These are phyloP conservation scores for Tympanopsis confertula DNA, from an alignment of 2,329 filamentous ascomycete genomes.

Conservation along the genomic window DNA sequence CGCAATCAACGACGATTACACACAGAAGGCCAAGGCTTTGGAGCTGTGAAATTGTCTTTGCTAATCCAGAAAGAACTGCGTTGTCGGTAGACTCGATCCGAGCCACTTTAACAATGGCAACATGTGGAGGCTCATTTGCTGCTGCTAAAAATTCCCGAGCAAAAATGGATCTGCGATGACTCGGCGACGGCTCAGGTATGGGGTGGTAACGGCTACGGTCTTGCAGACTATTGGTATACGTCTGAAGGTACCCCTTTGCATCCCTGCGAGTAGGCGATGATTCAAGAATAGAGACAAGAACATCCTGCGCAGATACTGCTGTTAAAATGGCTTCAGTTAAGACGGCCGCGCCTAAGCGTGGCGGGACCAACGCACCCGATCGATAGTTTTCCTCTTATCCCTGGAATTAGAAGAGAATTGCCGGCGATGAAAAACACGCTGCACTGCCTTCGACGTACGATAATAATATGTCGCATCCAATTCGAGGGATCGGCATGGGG, in stretches of 20 bases:
- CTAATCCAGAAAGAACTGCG: conserved; percentile 60
- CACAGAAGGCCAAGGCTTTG: conserved; percentile 70
- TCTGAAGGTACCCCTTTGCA: conserved; percentile 80
- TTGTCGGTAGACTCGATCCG: conserved; percentile 62
- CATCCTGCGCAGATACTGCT: conserved; percentile 57
- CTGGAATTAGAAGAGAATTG: too few species aligned
- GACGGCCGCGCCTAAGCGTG: not conserved
- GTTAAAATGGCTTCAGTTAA: conserved; percentile 6
- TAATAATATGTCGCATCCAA: too few species aligned
- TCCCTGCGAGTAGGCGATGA: conserved; percentile 87
- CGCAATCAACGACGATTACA: conserved; percentile 65
- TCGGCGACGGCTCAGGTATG: conserved; percentile 3
- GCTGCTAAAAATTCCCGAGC: conserved; percentile 12
- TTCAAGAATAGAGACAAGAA: conserved; percentile 78
- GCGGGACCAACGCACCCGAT: not conserved
- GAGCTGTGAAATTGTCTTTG: conserved; percentile 74
- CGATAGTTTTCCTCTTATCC: not conserved
- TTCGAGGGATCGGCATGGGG: too few species aligned
- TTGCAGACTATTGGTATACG: conserved; percentile 47
- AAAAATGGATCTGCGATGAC: too few species aligned
- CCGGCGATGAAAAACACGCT: too few species aligned
- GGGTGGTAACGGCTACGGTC: conserved; percentile 17
- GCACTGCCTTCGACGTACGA: too few species aligned
- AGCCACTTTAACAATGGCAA: conserved; percentile 78
- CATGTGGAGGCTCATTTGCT: conserved; percentile 40